A percentile compares a stretch with the other conserved stretches of the same genome.
Evolutionary conservation across 192 early-diverging fungal species (phyloP).

Genomic region (Coemansia sp.): DNA sequence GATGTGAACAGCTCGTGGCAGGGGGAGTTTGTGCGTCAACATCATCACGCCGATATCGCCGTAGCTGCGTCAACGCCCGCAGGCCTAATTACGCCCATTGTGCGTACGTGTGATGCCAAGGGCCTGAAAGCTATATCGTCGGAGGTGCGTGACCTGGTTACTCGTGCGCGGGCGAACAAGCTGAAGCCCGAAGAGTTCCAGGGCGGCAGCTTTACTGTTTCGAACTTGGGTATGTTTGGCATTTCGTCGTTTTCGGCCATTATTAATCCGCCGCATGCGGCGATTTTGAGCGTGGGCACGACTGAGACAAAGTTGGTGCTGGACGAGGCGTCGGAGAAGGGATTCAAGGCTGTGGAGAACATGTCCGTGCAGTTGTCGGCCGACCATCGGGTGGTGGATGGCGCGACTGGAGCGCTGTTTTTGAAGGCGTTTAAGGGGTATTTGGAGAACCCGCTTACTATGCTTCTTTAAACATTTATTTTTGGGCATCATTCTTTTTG

Average conservation of each 20-base stretch:
- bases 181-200: conserved; percentile 96
- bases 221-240: conserved; percentile 97
- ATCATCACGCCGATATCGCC: conserved; percentile 88
- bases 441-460: conserved; percentile 92
- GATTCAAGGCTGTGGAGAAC: conserved; percentile 70
- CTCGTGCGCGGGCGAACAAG: conserved; percentile 82
- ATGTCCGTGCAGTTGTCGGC: conserved; percentile 86
- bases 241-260: conserved; percentile 95
- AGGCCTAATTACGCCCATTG: conserved; percentile 96
- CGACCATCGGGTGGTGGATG: conserved; percentile 96
- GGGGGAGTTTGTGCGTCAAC: conserved; percentile 88
- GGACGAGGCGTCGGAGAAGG: conserved; percentile 61
- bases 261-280: conserved; percentile 93
- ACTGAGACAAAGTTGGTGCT: conserved; percentile 74
- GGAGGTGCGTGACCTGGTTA: conserved; percentile 81
- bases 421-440: conserved; percentile 84
- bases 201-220: conserved; percentile 96
- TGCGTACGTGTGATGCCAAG: conserved; percentile 76
- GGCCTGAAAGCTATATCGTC: conserved; percentile 85
- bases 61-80: conserved; percentile 93
- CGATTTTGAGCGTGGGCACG: conserved; percentile 81
- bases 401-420: conserved; percentile 90
- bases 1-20: conserved; percentile 83
- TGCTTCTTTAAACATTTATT: conserved; percentile 72
- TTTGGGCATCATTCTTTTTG: too few species aligned